Base-by-base conservation (phyloP, 2,329 filamentous ascomycete genomes). In the Xylariaceae sp. region DNA sequence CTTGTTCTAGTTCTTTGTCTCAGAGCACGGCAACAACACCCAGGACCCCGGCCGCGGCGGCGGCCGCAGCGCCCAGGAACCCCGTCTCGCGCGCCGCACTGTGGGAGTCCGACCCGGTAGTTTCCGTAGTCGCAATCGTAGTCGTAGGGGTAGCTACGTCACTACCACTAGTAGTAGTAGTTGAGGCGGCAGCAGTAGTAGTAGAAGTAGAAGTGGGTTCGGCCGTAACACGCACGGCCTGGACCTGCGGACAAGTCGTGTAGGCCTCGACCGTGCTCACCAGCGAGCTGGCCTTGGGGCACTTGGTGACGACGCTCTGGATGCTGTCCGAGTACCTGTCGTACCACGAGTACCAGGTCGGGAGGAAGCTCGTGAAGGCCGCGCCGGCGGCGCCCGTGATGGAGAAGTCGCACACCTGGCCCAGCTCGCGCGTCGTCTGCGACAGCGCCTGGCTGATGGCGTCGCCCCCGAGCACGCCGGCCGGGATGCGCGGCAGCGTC, bases 291-390 rank as follows among this genome's bases (percentile, higher is more conserved):
- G 48, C 50, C 8, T 31, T 36, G 9, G 50, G 40, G 36, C 53
- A 56, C 19, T 41, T 46, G 4, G 42, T 41, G 11, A 52, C 37
- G 19, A 56, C 26, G 7, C 18, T 34, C 23, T 32, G 39, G 23
- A 56, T 44, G 11, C 39, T 42, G 13, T 29, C 38, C 31, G 43
- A 43, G 27, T 54, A 38, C 5, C 15, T 36, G 24, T 43, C 33
- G 41, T 54, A 53, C 53, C 53, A 56, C 38, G 32, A 31, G 38
- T 56, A 56, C 50, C 52, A 53, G 2, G 38, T 29, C 2, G 53
- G 53, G 34, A 56, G 36, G 38, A 50, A 56, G 30, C 36, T 29
- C 2, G 53, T 52, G 26, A 49, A 53, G 2, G 38, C 34, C 2
- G 39, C 42, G 16, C 50, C 52, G 14, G 39, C 44, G n/a, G 38